Conservation (phyloP, 148 eudicot species). For the Diospyros lotus region DNA sequence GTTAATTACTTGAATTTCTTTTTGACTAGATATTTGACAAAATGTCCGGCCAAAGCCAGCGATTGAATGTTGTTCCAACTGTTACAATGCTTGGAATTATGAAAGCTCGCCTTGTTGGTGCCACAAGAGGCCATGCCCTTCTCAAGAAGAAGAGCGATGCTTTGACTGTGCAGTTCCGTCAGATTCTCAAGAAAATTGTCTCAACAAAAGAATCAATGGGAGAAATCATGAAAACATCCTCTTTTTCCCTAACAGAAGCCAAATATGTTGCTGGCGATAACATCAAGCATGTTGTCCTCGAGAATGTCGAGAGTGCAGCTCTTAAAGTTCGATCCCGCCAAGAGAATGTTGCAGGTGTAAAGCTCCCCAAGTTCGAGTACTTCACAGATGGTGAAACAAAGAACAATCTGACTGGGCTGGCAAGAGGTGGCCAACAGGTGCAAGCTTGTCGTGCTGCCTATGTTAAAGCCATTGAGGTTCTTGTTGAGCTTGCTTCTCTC, state of each 20-base stretch:
- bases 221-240: constrained; percentile 57
- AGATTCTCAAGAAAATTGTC: constrained; percentile 70
- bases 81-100: constrained; percentile 76
- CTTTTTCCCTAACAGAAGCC: constrained; percentile 69
- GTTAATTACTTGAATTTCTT: neutral
- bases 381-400: constrained; percentile 66
- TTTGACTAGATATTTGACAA: constrained; percentile 16
- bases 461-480: constrained; percentile 70
- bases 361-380: constrained; percentile 71
- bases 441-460: constrained; percentile 65
- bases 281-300: constrained; percentile 64
- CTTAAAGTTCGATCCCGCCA: constrained; percentile 62
- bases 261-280: constrained; percentile 83
- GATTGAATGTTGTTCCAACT: constrained; percentile 71
- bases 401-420: constrained; percentile 72
- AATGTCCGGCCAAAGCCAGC: constrained; percentile 71
- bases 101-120: constrained; percentile 74
- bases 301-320: constrained; percentile 60
- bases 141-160: constrained; percentile 85
- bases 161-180: constrained; percentile 69
- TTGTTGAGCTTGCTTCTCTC: constrained; percentile 78
- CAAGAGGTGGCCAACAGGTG: constrained; percentile 77
- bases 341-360: constrained; percentile 78
- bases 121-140: constrained; percentile 81
- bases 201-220: constrained; percentile 78